phyloP scores from a whole-genome alignment of 1,139 yeast species.

The Kurtzmaniella quercitrusa region DNA sequence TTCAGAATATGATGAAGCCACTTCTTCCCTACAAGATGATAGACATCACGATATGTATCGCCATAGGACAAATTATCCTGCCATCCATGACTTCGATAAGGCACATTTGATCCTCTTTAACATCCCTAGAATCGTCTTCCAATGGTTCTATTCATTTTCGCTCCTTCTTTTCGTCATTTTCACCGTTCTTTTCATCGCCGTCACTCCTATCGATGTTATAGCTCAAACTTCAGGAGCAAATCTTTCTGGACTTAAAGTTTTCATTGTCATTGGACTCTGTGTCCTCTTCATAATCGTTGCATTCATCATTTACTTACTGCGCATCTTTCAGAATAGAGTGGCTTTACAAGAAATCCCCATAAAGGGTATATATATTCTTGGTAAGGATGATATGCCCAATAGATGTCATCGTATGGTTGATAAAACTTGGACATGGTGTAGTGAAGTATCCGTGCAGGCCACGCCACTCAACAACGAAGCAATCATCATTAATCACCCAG shows the following conservation, averaged over 20 bases:
- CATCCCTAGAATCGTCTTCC: conserved; percentile 35
- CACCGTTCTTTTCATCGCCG: conserved; percentile 54
- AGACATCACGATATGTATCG: conserved; percentile 2
- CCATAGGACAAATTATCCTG: conserved; percentile 7
- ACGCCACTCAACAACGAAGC: conserved; percentile 41
- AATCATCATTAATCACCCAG: conserved; percentile 55
- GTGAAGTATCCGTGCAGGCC: conserved; percentile 44
- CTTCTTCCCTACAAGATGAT: neutral
- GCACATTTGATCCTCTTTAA: conserved; percentile 13
- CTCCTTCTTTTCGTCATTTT: conserved; percentile 47
- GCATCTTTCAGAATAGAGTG: conserved; percentile 58
- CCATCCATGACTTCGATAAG: conserved; percentile 6
- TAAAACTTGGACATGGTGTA: conserved; percentile 41
- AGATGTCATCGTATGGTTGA: conserved; percentile 34
- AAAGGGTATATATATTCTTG: conserved; percentile 60
- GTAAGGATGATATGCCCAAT: conserved; percentile 58
- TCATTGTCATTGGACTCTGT: conserved; percentile 71
- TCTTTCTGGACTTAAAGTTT: conserved; percentile 60
- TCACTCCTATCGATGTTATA: conserved; percentile 73
- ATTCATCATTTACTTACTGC: conserved; percentile 40
- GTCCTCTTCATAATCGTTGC: conserved; percentile 53
- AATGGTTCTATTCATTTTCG: conserved; percentile 56
- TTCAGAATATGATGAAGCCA: neutral
- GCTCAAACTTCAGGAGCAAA: conserved; percentile 56
- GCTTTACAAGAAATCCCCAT: conserved; percentile 73